phyloP scores from a whole-genome alignment of 139 green algal species.

The Auxenochlorella pyrenoidosa region DNA sequence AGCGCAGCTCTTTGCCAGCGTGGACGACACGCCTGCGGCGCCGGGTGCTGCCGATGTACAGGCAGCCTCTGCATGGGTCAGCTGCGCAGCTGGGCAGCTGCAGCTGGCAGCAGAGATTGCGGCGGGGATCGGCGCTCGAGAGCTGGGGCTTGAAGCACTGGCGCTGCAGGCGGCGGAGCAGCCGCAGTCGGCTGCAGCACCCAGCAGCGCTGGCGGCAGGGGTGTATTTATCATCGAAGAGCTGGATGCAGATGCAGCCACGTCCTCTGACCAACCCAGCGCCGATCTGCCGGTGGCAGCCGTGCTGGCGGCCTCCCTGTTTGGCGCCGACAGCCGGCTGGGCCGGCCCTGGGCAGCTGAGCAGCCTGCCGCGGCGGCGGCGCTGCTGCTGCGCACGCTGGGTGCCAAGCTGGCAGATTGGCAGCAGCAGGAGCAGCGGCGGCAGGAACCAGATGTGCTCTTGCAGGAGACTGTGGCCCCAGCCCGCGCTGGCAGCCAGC shows the following conservation, averaged over 20 bases:
- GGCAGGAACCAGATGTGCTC: background rate
- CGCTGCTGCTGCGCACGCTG: background rate
- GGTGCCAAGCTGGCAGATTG: background rate
- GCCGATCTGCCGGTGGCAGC: background rate
- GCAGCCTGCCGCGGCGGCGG: background rate
- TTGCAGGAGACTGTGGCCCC: background rate
- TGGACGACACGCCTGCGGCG: background rate
- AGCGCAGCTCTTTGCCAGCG: background rate
- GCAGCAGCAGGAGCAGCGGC: background rate
- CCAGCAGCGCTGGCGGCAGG: background rate
- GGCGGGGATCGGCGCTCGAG: background rate
- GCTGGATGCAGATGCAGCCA: background rate
- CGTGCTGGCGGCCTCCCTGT: background rate
- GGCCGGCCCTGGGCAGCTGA: background rate
- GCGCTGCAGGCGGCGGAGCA: background rate
- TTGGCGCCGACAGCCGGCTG: background rate
- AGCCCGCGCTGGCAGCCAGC: background rate
- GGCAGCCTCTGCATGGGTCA: background rate
- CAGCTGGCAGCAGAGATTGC: background rate
- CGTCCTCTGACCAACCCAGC: background rate
- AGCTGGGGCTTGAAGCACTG: constrained; percentile 2
- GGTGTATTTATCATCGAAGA: constrained; percentile 16
- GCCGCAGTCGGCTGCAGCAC: no score
- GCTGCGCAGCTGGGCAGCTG: background rate
- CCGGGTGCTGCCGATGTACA: background rate